Evolutionary conservation across 805 yeast genomes (phyloP).

Genomic region (Ogataea ganodermae): DNA sequence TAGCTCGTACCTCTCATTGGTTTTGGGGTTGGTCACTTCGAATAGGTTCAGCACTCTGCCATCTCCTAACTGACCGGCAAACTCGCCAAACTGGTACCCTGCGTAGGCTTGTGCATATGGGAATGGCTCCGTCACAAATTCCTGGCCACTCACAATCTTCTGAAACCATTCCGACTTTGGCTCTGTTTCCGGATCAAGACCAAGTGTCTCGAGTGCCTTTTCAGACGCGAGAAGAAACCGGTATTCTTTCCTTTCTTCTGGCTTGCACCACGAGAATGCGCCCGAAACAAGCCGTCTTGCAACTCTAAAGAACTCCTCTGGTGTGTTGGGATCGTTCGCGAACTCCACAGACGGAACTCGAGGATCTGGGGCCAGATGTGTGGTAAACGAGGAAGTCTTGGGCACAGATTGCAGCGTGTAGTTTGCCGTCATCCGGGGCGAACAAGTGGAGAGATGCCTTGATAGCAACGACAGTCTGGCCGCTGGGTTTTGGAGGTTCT

Average conservation of each 20-base stretch:
- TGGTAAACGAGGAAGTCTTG: constrained; percentile 34
- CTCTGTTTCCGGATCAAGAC: constrained; percentile 47
- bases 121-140: constrained; percentile 43
- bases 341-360: constrained; percentile 29
- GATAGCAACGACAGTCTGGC: constrained; percentile 15
- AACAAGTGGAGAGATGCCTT: constrained; percentile 11
- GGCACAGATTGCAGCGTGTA: constrained; percentile 26
- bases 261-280: constrained; percentile 71
- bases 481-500: neutral
- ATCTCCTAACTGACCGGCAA: constrained; percentile 97
- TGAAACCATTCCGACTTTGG: constrained; percentile 37
- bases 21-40: constrained; percentile 53
- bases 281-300: constrained; percentile 61
- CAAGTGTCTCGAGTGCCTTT: constrained; percentile 62
- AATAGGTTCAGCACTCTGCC: constrained; percentile 87
- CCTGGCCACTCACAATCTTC: constrained; percentile 61
- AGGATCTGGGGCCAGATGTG: constrained; percentile 32
- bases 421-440: constrained; percentile 1
- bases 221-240: constrained; percentile 59
- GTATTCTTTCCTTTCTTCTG: constrained; percentile 58
- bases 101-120: constrained; percentile 94
- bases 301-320: constrained; percentile 43
- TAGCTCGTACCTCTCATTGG: constrained; percentile 54
- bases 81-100: constrained; percentile 93
- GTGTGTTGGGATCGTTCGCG: constrained; percentile 30